Base-by-base conservation (phyloP, 2,329 filamentous ascomycete genomes). In the Endoconidiophora polonica region DNA sequence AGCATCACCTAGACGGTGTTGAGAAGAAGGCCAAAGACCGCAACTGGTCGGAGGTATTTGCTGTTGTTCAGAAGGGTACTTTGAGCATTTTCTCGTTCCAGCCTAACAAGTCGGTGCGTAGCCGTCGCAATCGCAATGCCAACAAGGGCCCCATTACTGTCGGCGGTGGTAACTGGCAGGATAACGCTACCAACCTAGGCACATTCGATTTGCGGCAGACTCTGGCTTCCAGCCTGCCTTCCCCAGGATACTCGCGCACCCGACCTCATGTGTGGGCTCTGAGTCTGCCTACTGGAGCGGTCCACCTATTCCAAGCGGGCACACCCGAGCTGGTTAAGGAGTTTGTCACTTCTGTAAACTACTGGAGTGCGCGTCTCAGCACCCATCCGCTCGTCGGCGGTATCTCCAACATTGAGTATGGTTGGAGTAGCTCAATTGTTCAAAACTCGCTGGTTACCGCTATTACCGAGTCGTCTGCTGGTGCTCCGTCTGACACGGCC, bases 271-370 rank as follows among this genome's bases (percentile, higher is more conserved):
- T 98, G 1, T 98, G 88, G 83, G 90, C 91, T 2, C 68, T 98
- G 47, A 94, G 85, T 55, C 69, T 98, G 43, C 90, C 91, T 0
- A 93, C 81, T 1, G 91, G 91, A 10, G 90, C 90, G 0, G 88
- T 98, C 0, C 91, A 98, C 62, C 73, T 98, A n/a, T 98, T 98
- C 73, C 88, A 96, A 60, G 91, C 91, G 45, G 91, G 91, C 50
- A 98, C 91, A 1, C 79, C 86, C 0, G 91, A 98, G 58, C 94
- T 96, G 58, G 84, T 88, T 58, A 83, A 83, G 57, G 91, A 98
- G 62, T 98, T 95, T 59, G 88, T 96, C 48, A 81, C 78, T 16
- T 93, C 88, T 1, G 86, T 86, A 58, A 98, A 98, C 65, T 98
- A 96, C 66, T 98, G 91, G 91, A 91, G 86, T 60, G 90, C 91